Percentiles rank a stretch among this genome's conserved stretches.
These are phyloP conservation scores for Bretschneidera sinensis DNA, from an alignment of 345 rosid genomes.

Conservation along the genomic window DNA sequence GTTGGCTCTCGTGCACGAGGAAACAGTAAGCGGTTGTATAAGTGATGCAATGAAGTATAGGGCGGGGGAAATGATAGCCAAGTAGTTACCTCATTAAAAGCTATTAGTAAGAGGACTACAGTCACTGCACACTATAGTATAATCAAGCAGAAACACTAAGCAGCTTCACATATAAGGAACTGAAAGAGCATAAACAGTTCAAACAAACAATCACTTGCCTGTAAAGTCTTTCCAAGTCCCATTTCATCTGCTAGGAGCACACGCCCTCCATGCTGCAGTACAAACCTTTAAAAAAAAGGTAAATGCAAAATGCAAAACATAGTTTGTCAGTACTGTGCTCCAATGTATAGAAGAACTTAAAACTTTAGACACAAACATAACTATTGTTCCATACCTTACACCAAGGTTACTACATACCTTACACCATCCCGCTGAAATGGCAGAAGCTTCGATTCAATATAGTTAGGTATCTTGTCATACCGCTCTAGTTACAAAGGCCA, in stretches of 20 bases:
- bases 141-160: too few relatives aligned
- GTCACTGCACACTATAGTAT: background rate
- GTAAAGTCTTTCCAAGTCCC: slow-evolving; percentile 98
- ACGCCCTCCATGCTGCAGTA: slow-evolving; percentile 86
- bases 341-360: background rate
- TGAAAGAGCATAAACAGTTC: slow-evolving; percentile 6
- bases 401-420: slow-evolving; percentile 38
- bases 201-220: slow-evolving; percentile 38
- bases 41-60: too few relatives aligned
- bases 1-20: too few relatives aligned
- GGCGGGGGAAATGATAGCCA: too few relatives aligned
- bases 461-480: slow-evolving; percentile 66
- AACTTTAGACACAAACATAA: background rate
- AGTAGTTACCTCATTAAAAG: too few relatives aligned
- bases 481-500: slow-evolving; percentile 33
- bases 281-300: slow-evolving; percentile 41
- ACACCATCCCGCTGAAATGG: slow-evolving; percentile 96
- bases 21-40: too few relatives aligned
- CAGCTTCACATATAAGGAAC: background rate
- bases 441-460: slow-evolving; percentile 81
- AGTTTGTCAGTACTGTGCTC: background rate
- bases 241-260: slow-evolving; percentile 91
- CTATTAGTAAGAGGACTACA: background rate
- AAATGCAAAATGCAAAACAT: background rate
- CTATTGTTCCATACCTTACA: background rate